A percentile compares a stretch with the other conserved stretches of the same genome.
These are phyloP conservation scores for Mrakiaceae sp. DNA, from an alignment of 1,284 basidiomycete species.

Conservation along the genomic window DNA sequence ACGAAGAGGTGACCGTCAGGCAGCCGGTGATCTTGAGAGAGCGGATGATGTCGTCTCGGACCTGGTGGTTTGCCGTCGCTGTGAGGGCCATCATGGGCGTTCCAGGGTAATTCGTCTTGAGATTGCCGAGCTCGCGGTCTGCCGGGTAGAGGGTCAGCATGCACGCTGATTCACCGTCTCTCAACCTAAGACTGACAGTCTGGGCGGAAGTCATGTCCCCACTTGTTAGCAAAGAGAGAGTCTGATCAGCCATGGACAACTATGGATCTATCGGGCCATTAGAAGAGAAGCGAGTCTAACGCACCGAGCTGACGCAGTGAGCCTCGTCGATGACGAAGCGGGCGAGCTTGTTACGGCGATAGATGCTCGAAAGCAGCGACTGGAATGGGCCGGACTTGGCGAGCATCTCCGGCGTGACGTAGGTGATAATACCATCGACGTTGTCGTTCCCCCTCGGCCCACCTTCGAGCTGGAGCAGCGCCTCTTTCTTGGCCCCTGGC, in stretches of 20 bases:
- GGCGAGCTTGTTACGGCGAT: conserved; percentile 51
- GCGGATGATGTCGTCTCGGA: conserved; percentile 64
- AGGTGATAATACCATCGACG: conserved; percentile 50
- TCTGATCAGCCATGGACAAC: background rate
- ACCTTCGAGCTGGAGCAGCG: conserved; percentile 39
- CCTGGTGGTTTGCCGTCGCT: conserved; percentile 74
- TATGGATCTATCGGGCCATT: conserved; percentile 47
- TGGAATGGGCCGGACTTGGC: conserved; percentile 50
- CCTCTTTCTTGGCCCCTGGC: conserved; percentile 32
- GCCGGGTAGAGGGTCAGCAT: conserved; percentile 13
- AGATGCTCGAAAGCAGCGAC: conserved; percentile 48
- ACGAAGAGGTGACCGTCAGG: conserved; percentile 62
- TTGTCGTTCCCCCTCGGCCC: conserved; percentile 31
- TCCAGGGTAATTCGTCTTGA: conserved; percentile 60
- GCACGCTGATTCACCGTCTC: background rate
- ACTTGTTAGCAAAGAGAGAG: conserved; percentile 18
- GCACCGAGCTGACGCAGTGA: conserved; percentile 60
- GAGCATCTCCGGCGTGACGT: conserved; percentile 89
- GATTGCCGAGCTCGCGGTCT: conserved; percentile 50
- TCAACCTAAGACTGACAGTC: conserved; percentile 26
- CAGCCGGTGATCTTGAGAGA: conserved; percentile 55
- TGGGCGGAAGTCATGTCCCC: conserved; percentile 38
- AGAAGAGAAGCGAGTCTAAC: conserved; percentile 71
- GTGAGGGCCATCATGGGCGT: conserved; percentile 94
- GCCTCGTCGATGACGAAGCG: conserved; percentile 95